These are phyloP conservation scores for Fusarium liriodendri DNA, from an alignment of 2,329 filamentous ascomycete genomes.

Conservation along the genomic window DNA sequence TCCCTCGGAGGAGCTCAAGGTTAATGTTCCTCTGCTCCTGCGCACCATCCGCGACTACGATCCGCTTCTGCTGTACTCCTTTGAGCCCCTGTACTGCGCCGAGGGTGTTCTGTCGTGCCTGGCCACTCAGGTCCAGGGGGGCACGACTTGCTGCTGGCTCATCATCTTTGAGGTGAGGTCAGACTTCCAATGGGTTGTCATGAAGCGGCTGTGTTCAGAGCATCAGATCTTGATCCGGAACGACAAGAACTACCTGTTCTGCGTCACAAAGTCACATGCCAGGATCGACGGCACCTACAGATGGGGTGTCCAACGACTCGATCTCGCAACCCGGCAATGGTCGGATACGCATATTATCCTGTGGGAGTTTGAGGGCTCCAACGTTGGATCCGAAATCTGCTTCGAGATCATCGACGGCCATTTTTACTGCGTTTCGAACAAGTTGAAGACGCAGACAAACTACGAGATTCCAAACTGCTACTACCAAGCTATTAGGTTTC, in stretches of 20 bases:
- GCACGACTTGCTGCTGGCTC: slow-evolving; percentile 60
- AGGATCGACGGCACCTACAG: slow-evolving; percentile 66
- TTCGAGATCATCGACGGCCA: slow-evolving; percentile 75
- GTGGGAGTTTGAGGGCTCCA: slow-evolving; percentile 69
- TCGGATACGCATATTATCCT: slow-evolving; percentile 61
- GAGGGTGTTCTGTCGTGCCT: slow-evolving; percentile 68
- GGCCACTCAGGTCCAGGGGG: slow-evolving; percentile 56
- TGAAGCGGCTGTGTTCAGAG: slow-evolving; percentile 55
- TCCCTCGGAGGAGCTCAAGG: slow-evolving; percentile 62
- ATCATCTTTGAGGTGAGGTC: slow-evolving; percentile 56
- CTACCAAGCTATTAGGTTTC: slow-evolving; percentile 75
- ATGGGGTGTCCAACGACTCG: slow-evolving; percentile 70
- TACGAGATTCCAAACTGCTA: slow-evolving; percentile 75
- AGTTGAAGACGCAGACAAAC: slow-evolving; percentile 69
- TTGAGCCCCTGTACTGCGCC: slow-evolving; percentile 68
- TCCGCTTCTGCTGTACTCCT: slow-evolving; percentile 53
- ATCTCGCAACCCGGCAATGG: slow-evolving; percentile 56
- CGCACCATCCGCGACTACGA: slow-evolving; percentile 51
- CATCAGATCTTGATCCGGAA: slow-evolving; percentile 76
- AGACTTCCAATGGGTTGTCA: slow-evolving; percentile 56
- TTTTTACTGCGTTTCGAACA: slow-evolving; percentile 78
- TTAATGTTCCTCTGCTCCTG: slow-evolving; percentile 62
- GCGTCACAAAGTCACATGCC: slow-evolving; percentile 70
- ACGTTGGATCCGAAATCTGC: slow-evolving; percentile 74
- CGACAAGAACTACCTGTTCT: slow-evolving; percentile 69